Evolutionary conservation across 1,139 yeast genomes (phyloP), one percentile per base, ranked within the genome.

Genomic region (Trichomonascaceae sp.): DNA sequence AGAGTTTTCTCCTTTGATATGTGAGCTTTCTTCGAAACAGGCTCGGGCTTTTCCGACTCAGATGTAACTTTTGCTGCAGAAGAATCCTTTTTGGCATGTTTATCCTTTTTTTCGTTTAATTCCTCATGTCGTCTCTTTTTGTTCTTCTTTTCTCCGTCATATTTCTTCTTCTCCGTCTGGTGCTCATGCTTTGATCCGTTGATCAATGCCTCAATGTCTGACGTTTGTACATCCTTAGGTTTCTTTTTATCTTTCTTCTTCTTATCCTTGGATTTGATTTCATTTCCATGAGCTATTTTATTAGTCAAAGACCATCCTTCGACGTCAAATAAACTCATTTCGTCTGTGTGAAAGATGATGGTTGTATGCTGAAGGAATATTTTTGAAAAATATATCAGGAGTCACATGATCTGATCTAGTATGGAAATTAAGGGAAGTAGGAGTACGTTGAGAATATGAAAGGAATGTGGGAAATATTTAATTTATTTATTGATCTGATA

Each of bases 301-400:
- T 76, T 71, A 60, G 84, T 81, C 57, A 88, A 69, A 59, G 84
- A 78, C 96, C 96, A 88, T 18, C 95, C 96, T 49, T 83, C 87
- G 17, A 86, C 90, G 67, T 85, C 79, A 66, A 88, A 88, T 61
- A 87, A 75, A 30, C 87, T 81, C 93, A 85, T 86, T 39, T 30
- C 53, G 47, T n/a, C 45, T 45, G 17, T n/a, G n/a, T 9, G 15
- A 22, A 12, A 6, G 20, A 24, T 24, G 30, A 32, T 44, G 45
- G 13, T 43, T 13, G 18, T 19, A 15, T 2, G 22, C n/a, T 7
- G 45, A 13, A n/a, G 24, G 19, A 17, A 13, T 5, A 19, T 22
- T 43, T 43, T 9, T 12, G 7, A n/a, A n/a, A n/a, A n/a, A 36
- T 36, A 36, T 36, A 36, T 13, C 15, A 8, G 15, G 7, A n/a